Conservation (phyloP, 106 monocot species). For the Allium sativum region DNA sequence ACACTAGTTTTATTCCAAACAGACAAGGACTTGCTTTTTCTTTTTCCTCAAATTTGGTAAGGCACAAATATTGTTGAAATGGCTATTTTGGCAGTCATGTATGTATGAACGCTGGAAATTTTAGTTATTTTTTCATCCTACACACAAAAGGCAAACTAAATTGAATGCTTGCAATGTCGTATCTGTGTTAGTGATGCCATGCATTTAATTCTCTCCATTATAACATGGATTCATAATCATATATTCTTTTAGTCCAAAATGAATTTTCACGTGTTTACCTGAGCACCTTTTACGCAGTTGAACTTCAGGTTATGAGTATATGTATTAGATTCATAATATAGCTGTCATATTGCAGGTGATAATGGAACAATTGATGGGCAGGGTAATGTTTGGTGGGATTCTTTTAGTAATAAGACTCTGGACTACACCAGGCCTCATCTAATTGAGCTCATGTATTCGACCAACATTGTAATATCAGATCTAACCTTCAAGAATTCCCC, state of each 20-base stretch:
- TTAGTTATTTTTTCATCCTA: too few species aligned
- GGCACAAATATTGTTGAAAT: too few species aligned
- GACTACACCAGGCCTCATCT: slow-evolving; percentile 79
- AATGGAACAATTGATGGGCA: slow-evolving; percentile 93
- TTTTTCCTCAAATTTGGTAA: too few species aligned
- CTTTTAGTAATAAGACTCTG: slow-evolving; percentile 40
- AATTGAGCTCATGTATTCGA: slow-evolving; percentile 75
- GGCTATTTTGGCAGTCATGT: too few species aligned
- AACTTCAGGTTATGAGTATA: neutral
- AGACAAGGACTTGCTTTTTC: too few species aligned
- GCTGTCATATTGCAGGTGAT: slow-evolving; percentile 28
- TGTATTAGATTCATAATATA: neutral
- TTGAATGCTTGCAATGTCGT: too few species aligned
- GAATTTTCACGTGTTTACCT: neutral
- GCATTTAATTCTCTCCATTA: too few species aligned
- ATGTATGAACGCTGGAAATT: too few species aligned
- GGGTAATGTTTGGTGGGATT: slow-evolving; percentile 81
- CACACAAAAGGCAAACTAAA: too few species aligned
- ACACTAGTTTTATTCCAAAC: neutral
- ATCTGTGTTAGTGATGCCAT: too few species aligned
- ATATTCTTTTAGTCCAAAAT: neutral
- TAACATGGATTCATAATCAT: neutral
- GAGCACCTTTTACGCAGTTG: neutral
- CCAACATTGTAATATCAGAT: slow-evolving; percentile 69
- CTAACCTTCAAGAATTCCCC: slow-evolving; percentile 84